Conservation (phyloP, 257 asterid genomes). For the Lavandula angustifolia region DNA sequence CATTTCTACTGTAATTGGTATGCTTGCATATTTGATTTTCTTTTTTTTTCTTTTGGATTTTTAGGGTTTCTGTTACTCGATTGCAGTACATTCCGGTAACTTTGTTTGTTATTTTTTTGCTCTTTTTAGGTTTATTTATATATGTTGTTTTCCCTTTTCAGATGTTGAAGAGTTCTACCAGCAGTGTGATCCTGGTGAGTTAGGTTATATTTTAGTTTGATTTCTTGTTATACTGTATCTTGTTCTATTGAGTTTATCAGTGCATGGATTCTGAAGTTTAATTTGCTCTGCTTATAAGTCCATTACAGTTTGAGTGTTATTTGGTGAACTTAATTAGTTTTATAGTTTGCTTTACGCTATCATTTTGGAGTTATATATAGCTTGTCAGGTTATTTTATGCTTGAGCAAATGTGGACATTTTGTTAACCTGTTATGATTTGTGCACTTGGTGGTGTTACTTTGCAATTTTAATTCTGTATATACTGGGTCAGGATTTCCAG, state of each 20-base stretch:
- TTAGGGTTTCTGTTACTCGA: conserved; percentile 36
- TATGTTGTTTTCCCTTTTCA: conserved; percentile 27
- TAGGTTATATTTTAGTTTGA: conserved; percentile 2
- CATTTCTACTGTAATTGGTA: neutral
- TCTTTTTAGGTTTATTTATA: neutral
- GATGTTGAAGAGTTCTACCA: conserved; percentile 51
- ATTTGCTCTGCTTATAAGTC: neutral
- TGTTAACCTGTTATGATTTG: conserved; percentile 1
- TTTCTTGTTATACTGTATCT: conserved; percentile 10
- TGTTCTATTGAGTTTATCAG: conserved; percentile 7
- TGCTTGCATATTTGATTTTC: neutral
- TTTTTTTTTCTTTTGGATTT: neutral
- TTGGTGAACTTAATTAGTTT: conserved; percentile 19
- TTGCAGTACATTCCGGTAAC: conserved; percentile 19
- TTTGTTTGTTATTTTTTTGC: neutral
- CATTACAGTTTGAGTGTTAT: conserved; percentile 1
- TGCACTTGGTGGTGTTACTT: conserved; percentile 15
- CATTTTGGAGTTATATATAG: conserved; percentile 1
- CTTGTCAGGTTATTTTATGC: conserved; percentile 1
- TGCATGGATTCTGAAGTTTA: conserved; percentile 17
- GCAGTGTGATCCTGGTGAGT: conserved; percentile 69
- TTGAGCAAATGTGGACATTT: neutral
- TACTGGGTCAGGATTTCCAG: neutral
- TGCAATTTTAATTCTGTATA: neutral
- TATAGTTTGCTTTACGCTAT: neutral